Evolutionary conservation across 2,329 filamentous ascomycete genomes (phyloP).

Genomic region (Phyllosticta citribraziliensis): DNA sequence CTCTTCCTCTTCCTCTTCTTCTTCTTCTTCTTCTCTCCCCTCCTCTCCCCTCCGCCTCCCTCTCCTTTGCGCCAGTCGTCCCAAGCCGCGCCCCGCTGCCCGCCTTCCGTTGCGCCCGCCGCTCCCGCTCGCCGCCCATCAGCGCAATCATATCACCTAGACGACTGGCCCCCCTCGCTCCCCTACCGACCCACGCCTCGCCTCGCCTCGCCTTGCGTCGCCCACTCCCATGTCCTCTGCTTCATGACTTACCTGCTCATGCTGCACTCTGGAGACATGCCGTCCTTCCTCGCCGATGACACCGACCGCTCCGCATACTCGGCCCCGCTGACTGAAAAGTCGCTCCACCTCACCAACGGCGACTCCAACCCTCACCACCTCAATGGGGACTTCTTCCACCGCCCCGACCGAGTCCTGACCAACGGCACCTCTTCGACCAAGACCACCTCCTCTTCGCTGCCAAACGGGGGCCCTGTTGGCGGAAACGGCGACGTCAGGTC

Average conservation of each 20-base stretch:
- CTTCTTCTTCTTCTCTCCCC: neutral
- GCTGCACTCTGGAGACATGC: slow-evolving; percentile 35
- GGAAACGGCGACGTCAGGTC: slow-evolving; percentile 17
- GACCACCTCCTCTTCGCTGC: slow-evolving; percentile 27
- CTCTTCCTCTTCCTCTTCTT: neutral
- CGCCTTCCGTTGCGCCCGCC: neutral
- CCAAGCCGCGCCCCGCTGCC: neutral
- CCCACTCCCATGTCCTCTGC: slow-evolving; percentile 3
- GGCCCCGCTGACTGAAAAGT: slow-evolving; percentile 14
- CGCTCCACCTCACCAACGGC: slow-evolving; percentile 23
- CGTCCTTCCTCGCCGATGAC: slow-evolving; percentile 40
- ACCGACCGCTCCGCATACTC: slow-evolving; percentile 27
- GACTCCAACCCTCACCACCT: slow-evolving; percentile 13
- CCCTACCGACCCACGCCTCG: slow-evolving; percentile 2
- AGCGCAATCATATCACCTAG: slow-evolving; percentile 7
- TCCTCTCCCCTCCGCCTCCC: neutral
- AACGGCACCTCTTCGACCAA: slow-evolving; percentile 19
- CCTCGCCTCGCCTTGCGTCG: neutral
- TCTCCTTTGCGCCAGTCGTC: neutral
- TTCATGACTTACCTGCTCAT: slow-evolving; percentile 25
- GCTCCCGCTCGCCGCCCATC: neutral
- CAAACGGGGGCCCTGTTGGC: slow-evolving; percentile 18
- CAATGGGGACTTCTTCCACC: slow-evolving; percentile 19
- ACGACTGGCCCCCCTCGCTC: slow-evolving; percentile 8
- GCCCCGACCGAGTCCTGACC: slow-evolving; percentile 24